Evolutionary conservation across 805 yeast genomes (phyloP).

Genomic region (Tetrapisispora fleetii): DNA sequence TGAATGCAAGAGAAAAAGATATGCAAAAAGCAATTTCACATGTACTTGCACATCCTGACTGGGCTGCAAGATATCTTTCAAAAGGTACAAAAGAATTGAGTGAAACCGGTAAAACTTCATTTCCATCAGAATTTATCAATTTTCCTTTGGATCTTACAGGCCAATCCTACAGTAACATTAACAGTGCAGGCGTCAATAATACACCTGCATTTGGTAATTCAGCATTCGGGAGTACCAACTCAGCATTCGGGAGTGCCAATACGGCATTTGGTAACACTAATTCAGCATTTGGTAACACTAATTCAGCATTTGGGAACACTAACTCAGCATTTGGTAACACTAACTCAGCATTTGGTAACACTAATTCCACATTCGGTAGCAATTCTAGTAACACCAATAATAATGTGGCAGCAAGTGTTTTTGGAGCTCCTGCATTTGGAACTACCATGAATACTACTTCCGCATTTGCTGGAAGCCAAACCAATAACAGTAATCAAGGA

Average conservation of each 20-base stretch:
- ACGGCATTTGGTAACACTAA: slow-evolving; percentile 1
- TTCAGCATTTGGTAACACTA: slow-evolving; percentile 2
- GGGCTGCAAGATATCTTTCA: slow-evolving; percentile 52
- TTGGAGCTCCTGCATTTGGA: slow-evolving; percentile 20
- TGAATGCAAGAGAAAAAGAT: slow-evolving; percentile 37
- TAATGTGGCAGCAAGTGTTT: slow-evolving; percentile 6
- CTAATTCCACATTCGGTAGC: slow-evolving; percentile 14
- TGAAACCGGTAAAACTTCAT: slow-evolving; percentile 17
- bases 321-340: neutral
- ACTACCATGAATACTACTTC: neutral
- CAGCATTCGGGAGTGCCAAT: no score
- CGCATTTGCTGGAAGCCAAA: neutral
- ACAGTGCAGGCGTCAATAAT: neutral
- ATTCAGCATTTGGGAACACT: neutral
- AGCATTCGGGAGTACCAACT: neutral
- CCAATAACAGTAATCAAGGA: neutral
- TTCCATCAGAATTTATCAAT: slow-evolving; percentile 27
- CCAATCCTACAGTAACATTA: slow-evolving; percentile 2
- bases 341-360: neutral
- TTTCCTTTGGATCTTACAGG: slow-evolving; percentile 29
- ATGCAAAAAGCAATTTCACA: slow-evolving; percentile 35
- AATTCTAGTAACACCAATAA: slow-evolving; percentile 1
- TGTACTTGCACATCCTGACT: slow-evolving; percentile 32
- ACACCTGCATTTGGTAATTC: slow-evolving; percentile 8
- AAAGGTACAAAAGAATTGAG: slow-evolving; percentile 29